A percentile compares a stretch with the other conserved stretches of the same genome.
Conservation (phyloP, 2,329 filamentous ascomycete genomes). For the Aspergillus quadricinctus region DNA sequence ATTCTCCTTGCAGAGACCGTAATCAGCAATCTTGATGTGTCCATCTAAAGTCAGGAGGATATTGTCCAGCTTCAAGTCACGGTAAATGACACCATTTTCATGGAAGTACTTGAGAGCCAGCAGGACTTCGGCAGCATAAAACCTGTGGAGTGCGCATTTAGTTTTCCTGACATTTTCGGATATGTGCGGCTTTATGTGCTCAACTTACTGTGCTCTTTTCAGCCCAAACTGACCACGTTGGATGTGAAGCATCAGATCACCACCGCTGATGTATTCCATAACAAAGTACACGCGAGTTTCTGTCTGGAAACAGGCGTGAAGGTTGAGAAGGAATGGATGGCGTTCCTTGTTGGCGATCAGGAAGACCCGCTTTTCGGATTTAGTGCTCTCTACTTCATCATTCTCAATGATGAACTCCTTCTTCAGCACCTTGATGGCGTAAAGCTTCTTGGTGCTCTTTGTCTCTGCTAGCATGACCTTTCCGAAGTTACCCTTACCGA, state of each 20-base stretch:
- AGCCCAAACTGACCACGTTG: constrained; percentile 93
- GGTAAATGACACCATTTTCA: constrained; percentile 97
- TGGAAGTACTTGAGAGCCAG: constrained; percentile 98
- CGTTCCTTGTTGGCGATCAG: constrained; percentile 94
- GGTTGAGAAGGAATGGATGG: constrained; percentile 89
- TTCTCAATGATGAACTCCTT: constrained; percentile 99
- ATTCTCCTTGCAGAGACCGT: constrained; percentile 97
- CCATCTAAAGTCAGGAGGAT: constrained; percentile 92
- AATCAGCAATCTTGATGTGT: constrained; percentile 98
- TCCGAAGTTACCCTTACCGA: constrained; percentile 98
- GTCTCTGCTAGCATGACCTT: constrained; percentile 99
- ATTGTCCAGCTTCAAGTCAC: constrained; percentile 76
- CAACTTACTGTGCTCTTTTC: constrained; percentile 84
- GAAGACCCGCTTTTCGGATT: constrained; percentile 97
- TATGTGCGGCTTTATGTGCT: not conserved
- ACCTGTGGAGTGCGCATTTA: constrained; percentile 48
- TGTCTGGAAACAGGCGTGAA: constrained; percentile 98
- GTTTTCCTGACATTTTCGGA: not conserved
- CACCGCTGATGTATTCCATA: constrained; percentile 98
- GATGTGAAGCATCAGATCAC: constrained; percentile 98
- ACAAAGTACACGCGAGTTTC: constrained; percentile 98
- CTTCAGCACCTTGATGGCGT: constrained; percentile 98
- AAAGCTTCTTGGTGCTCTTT: constrained; percentile 84
- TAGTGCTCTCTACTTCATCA: constrained; percentile 95
- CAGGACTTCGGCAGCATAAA: constrained; percentile 97